These are phyloP conservation scores for Limonium bicolor DNA, from an alignment of 148 eudicot species.

Conservation along the genomic window DNA sequence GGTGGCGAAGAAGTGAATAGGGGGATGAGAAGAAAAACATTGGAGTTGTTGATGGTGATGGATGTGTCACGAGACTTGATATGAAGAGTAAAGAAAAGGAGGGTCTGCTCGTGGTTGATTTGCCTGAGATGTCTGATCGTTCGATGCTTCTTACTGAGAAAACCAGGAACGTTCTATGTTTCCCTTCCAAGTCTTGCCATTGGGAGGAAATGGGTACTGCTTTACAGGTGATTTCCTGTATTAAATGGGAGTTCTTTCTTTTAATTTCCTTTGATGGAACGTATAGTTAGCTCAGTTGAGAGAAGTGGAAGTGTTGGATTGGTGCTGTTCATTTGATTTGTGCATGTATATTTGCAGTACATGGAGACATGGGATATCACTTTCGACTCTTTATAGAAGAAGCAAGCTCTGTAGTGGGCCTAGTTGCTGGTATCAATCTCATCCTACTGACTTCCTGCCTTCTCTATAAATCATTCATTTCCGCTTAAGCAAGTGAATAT, in stretches of 20 bases:
- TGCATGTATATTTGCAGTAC: slow-evolving; percentile 38
- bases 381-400: slow-evolving; percentile 78
- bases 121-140: slow-evolving; percentile 69
- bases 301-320: too few species aligned
- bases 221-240: slow-evolving; percentile 47
- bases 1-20: slow-evolving; percentile 13
- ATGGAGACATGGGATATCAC: slow-evolving; percentile 93
- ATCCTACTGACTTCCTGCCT: too few species aligned
- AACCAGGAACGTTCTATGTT: slow-evolving; percentile 31
- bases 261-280: not conserved
- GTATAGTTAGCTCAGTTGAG: too few species aligned
- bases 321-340: too few species aligned
- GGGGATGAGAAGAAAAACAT: slow-evolving; percentile 18
- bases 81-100: slow-evolving; percentile 23
- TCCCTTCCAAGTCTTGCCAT: slow-evolving; percentile 60
- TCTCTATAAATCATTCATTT: too few species aligned
- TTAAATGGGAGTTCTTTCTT: not conserved
- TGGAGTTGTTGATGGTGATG: too few species aligned
- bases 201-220: slow-evolving; percentile 78
- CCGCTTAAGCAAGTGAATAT: too few species aligned
- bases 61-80: too few species aligned
- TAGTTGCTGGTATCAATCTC: slow-evolving; percentile 64
- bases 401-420: slow-evolving; percentile 72
- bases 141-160: slow-evolving; percentile 62
- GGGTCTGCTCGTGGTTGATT: slow-evolving; percentile 17